Conservation (phyloP, 768 basidiomycete species). For the Steccherinum ochraceum region DNA sequence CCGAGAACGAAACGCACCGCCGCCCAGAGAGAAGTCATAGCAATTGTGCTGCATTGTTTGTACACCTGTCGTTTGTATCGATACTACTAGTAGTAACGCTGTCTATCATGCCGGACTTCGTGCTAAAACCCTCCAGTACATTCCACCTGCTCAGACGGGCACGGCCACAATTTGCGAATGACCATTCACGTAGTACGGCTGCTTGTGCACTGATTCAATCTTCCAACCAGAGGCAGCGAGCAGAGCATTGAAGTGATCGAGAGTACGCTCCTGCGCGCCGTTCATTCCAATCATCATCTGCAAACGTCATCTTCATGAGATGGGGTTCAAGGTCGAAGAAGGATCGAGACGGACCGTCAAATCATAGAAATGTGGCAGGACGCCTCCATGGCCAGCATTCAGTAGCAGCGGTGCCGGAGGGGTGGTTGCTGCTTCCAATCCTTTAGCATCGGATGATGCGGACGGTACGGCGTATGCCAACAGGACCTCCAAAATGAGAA, state of each 20-base stretch:
- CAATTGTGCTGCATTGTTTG: neutral
- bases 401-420: neutral
- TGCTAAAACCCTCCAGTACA: no score
- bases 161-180: neutral
- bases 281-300: constrained; percentile 26
- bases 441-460: neutral
- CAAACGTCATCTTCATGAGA: no score
- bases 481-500: constrained; percentile 37
- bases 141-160: neutral
- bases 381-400: neutral
- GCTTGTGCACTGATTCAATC: constrained; percentile 14
- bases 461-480: constrained; percentile 20
- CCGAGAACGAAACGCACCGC: neutral
- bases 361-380: neutral
- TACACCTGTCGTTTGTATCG: neutral
- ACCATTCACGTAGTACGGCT: neutral
- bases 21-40: neutral
- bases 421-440: neutral
- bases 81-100: neutral
- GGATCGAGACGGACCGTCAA: no score
- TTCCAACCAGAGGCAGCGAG: constrained; percentile 24
- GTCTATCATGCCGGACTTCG: no score
- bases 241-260: constrained; percentile 20
- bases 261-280: constrained; percentile 24
- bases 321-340: no score